A percentile compares a stretch with the other conserved stretches of the same genome.
These are phyloP conservation scores for Codiaeum variegatum DNA, from an alignment of 441 rosid species.

Conservation along the genomic window DNA sequence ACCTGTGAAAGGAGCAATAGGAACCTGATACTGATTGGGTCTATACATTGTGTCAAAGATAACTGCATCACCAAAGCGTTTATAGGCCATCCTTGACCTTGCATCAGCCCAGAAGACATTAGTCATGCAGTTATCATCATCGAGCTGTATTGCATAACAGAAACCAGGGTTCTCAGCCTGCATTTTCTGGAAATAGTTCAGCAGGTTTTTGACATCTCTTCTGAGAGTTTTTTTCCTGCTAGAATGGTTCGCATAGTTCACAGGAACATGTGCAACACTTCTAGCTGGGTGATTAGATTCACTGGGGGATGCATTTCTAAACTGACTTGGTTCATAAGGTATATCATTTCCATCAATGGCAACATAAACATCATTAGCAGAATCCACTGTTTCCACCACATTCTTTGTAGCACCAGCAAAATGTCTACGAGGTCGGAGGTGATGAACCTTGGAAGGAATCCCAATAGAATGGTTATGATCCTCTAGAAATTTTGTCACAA, in stretches of 20 bases:
- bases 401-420: constrained; percentile 47
- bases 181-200: constrained; percentile 60
- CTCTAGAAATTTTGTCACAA: constrained; percentile 52
- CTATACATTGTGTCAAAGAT: constrained; percentile 59
- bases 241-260: constrained; percentile 33
- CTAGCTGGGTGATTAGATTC: constrained; percentile 33
- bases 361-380: constrained; percentile 34
- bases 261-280: constrained; percentile 29
- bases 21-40: constrained; percentile 58
- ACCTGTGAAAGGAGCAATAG: constrained; percentile 69
- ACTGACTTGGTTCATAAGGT: constrained; percentile 31
- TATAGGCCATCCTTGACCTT: constrained; percentile 57
- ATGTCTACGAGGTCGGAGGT: constrained; percentile 56
- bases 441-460: constrained; percentile 42
- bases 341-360: constrained; percentile 37
- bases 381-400: constrained; percentile 32
- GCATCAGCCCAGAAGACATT: constrained; percentile 81
- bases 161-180: constrained; percentile 68
- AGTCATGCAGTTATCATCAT: constrained; percentile 53
- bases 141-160: constrained; percentile 67
- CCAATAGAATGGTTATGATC: constrained; percentile 58
- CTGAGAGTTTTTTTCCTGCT: constrained; percentile 47
- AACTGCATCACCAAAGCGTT: constrained; percentile 62
- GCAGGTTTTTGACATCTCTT: constrained; percentile 56
- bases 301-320: constrained; percentile 28